Conservation (phyloP, 2,329 filamentous ascomycete genomes). For the Sarocladium strictum region DNA sequence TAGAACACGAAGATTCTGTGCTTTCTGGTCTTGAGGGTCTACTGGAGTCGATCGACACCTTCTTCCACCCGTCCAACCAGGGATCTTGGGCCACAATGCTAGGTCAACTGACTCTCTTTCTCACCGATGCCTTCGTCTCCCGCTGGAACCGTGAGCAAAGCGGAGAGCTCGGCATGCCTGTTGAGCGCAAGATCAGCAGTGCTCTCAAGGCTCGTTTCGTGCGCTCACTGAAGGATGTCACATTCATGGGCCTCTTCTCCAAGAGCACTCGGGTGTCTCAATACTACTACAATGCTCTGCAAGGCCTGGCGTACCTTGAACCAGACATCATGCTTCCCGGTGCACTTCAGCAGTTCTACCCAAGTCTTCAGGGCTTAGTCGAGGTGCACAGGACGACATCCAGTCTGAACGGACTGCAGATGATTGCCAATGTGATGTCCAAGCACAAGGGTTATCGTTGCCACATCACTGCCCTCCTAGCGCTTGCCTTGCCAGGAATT, state of each 20-base stretch:
- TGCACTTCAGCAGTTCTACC: slow-evolving; percentile 91
- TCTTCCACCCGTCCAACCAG: slow-evolving; percentile 97
- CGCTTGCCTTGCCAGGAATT: slow-evolving; percentile 86
- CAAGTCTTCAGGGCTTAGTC: slow-evolving; percentile 90
- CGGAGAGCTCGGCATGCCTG: slow-evolving; percentile 82
- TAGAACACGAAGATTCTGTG: slow-evolving; percentile 72
- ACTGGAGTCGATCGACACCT: slow-evolving; percentile 93
- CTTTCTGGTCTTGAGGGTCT: slow-evolving; percentile 82
- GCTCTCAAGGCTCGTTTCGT: slow-evolving; percentile 88
- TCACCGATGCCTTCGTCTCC: slow-evolving; percentile 94
- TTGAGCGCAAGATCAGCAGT: slow-evolving; percentile 70
- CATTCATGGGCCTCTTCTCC: slow-evolving; percentile 96
- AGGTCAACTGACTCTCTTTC: slow-evolving; percentile 83
- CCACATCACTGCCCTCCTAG: slow-evolving; percentile 90
- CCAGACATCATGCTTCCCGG: slow-evolving; percentile 88
- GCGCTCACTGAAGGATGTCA: slow-evolving; percentile 79
- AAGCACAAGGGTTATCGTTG: slow-evolving; percentile 94
- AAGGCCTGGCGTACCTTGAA: slow-evolving; percentile 84
- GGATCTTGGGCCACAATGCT: slow-evolving; percentile 87
- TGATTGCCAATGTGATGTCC: slow-evolving; percentile 86
- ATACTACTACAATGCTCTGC: slow-evolving; percentile 84
- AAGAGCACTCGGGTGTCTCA: slow-evolving; percentile 90
- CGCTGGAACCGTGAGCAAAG: slow-evolving; percentile 94
- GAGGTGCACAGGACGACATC: slow-evolving; percentile 96
- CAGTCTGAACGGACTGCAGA: slow-evolving; percentile 84